Evolutionary conservation across 108 stramenopile species (phyloP).

Genomic region (Skeletonema tropicum): DNA sequence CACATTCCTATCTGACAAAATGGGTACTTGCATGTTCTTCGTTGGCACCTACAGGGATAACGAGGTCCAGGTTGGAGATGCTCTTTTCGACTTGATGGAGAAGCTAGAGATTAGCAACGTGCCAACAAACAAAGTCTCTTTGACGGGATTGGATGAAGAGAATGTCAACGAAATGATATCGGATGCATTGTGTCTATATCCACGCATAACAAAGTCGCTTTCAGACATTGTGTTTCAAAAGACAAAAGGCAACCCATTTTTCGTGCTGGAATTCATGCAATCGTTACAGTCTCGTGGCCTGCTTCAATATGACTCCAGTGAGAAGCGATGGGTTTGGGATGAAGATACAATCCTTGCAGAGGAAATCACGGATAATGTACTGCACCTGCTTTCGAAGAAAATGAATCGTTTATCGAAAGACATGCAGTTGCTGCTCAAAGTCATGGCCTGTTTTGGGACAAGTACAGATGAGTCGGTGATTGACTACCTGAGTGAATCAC

Average conservation of each 20-base stretch:
- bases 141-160: slow-evolving; percentile 22
- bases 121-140: not conserved
- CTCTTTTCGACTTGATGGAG: slow-evolving; percentile 19
- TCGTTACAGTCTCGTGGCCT: not conserved
- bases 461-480: too few species aligned
- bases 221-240: slow-evolving; percentile 27
- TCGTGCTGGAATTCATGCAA: not conserved
- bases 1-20: too few species aligned
- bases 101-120: slow-evolving; percentile 15
- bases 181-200: slow-evolving; percentile 23
- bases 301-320: slow-evolving; percentile 27
- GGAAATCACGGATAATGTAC: not conserved
- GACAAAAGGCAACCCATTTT: slow-evolving; percentile 47
- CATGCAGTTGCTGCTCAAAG: too few species aligned
- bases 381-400: too few species aligned
- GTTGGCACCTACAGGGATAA: slow-evolving; percentile 18
- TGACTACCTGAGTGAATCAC: too few species aligned
- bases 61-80: slow-evolving; percentile 32
- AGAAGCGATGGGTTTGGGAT: slow-evolving; percentile 40
- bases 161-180: slow-evolving; percentile 36
- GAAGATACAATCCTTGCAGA: slow-evolving; percentile 14
- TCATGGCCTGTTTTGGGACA: too few species aligned
- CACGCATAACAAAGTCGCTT: slow-evolving; percentile 19
- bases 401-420: too few species aligned
- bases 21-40: too few species aligned